Conservation (phyloP, 257 asterid species). For the Nicotiana attenuata region DNA sequence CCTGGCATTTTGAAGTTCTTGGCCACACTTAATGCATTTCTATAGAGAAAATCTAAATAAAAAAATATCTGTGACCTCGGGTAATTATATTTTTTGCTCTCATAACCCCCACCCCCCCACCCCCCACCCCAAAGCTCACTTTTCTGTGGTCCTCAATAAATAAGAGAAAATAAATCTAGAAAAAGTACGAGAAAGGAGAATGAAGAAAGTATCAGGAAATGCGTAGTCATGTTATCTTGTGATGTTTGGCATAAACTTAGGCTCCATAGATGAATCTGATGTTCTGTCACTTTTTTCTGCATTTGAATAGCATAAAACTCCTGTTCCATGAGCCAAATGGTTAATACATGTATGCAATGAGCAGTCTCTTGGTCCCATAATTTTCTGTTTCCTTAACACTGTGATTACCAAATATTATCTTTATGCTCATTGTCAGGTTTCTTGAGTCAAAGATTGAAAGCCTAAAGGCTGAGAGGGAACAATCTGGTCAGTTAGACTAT, state of each 20-base stretch:
- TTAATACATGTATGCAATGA: neutral
- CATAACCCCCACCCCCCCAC: neutral
- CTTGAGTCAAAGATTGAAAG: conserved; percentile 62
- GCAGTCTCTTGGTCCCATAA: neutral
- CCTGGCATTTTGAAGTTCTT: neutral
- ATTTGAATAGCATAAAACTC: neutral
- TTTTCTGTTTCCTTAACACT: neutral
- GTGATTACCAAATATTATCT: neutral
- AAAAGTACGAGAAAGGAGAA: neutral
- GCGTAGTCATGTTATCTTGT: neutral
- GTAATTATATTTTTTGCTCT: neutral
- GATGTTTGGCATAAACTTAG: neutral
- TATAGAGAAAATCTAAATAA: neutral
- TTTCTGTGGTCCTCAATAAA: neutral
- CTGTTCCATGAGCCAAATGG: neutral
- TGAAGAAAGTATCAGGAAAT: neutral
- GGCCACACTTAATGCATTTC: neutral
- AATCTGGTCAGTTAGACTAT: conserved; percentile 28
- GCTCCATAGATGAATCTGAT: neutral
- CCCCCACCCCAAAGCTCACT: too few species aligned
- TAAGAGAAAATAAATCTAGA: neutral
- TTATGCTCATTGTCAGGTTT: conserved; percentile 37
- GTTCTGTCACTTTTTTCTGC: neutral
- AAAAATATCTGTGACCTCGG: neutral
- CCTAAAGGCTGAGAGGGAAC: conserved; percentile 45